Conservation (phyloP, 148 eudicot genomes). For the Diospyros lotus region DNA sequence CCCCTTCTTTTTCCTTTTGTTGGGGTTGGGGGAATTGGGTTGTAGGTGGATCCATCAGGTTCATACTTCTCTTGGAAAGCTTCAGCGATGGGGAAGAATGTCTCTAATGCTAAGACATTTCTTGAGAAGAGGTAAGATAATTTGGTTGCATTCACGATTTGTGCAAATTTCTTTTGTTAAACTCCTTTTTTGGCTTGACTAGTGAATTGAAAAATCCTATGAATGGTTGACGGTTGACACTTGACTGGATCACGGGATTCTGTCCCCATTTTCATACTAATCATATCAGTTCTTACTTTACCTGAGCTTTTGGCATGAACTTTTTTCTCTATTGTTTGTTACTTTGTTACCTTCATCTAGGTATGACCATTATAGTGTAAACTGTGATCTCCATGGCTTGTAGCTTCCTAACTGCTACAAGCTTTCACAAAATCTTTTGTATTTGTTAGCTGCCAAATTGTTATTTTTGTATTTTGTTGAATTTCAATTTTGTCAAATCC, state of each 20-base stretch:
- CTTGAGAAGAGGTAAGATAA: slow-evolving; percentile 87
- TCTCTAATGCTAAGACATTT: slow-evolving; percentile 95
- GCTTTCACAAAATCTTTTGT: background rate
- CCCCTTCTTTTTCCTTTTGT: background rate
- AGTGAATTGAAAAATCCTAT: background rate
- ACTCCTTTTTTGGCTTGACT: background rate
- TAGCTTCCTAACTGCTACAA: background rate
- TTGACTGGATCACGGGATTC: background rate
- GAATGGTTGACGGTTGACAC: background rate
- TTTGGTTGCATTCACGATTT: background rate
- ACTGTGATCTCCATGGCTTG: background rate
- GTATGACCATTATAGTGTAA: background rate
- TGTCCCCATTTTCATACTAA: background rate
- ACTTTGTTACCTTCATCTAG: background rate
- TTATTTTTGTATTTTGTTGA: background rate
- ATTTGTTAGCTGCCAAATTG: background rate
- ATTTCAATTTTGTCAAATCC: background rate
- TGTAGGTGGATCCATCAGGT: slow-evolving; percentile 96
- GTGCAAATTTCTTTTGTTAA: background rate
- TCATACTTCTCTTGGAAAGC: slow-evolving; percentile 99
- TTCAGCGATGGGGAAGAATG: slow-evolving; percentile 99
- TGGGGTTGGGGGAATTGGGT: slow-evolving; percentile 2
- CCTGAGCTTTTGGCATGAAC: background rate
- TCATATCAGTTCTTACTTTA: background rate
- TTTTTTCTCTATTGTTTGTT: background rate